Evolutionary conservation across 148 eudicot species (phyloP).

Genomic region (Oxyria digyna): DNA sequence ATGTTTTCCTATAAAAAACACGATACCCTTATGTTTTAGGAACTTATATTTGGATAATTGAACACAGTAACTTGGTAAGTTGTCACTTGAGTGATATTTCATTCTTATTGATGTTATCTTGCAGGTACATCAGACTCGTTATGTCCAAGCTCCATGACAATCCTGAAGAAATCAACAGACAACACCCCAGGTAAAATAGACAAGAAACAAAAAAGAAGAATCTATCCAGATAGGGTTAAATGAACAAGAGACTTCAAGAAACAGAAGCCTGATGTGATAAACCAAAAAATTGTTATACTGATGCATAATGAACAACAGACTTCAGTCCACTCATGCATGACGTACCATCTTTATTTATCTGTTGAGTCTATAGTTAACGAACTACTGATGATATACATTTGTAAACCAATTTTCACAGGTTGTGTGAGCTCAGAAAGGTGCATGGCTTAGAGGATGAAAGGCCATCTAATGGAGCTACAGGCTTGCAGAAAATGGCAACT

Average conservation of each 20-base stretch:
- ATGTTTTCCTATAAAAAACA: not conserved
- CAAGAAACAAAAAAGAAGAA: not conserved
- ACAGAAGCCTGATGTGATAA: not conserved
- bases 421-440: constrained; percentile 48
- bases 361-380: not conserved
- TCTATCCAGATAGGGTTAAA: not conserved
- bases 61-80: not conserved
- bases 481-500: constrained; percentile 83
- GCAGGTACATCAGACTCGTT: constrained; percentile 81
- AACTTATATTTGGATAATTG: not conserved
- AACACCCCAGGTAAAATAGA: constrained; percentile 51
- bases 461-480: constrained; percentile 37
- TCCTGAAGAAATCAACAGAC: constrained; percentile 41
- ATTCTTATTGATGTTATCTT: constrained; percentile 9
- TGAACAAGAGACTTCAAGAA: not conserved
- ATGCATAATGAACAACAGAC: no score
- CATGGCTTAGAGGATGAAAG: constrained; percentile 79
- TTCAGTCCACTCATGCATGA: not conserved
- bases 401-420: constrained; percentile 32
- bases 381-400: not conserved
- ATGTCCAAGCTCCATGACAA: constrained; percentile 60
- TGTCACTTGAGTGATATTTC: not conserved
- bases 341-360: not conserved
- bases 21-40: not conserved
- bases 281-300: not conserved